Conservation (phyloP, 139 green algal species). For the Volvox reticuliferus region DNA sequence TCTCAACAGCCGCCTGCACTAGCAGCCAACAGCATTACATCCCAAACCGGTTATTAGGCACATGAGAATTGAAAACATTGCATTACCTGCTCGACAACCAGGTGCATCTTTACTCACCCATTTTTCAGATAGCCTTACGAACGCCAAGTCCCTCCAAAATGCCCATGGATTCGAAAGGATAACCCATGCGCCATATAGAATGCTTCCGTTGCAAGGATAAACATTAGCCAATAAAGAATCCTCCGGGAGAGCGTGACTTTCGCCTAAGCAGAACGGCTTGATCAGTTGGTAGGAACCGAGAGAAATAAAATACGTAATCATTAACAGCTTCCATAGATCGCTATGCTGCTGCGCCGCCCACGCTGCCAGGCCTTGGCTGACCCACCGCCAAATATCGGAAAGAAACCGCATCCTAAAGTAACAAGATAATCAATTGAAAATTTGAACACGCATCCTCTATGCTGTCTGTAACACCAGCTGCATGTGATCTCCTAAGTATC, state of each 20-base stretch:
- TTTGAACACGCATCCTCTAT: no score
- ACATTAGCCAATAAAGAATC: neutral
- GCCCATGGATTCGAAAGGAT: neutral
- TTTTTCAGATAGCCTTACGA: neutral
- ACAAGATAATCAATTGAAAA: no score
- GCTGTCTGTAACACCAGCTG: no score
- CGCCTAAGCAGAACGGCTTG: neutral
- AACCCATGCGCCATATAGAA: neutral
- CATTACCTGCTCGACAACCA: neutral
- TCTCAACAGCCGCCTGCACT: neutral
- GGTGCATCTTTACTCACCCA: neutral
- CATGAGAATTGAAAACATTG: no score
- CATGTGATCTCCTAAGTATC: no score
- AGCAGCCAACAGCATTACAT: no score
- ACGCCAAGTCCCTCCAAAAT: neutral
- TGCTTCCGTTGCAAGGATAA: neutral
- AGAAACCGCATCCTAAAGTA: no score
- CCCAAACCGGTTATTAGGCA: no score
- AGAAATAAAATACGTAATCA: neutral
- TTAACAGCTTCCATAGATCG: conserved; percentile 5
- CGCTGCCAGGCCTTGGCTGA: neutral
- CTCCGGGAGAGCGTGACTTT: neutral
- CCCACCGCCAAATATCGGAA: neutral
- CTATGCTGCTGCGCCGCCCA: neutral
- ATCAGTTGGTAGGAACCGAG: neutral